Evolutionary conservation across 176 grass and related monocot genomes (phyloP), one percentile per base, ranked within the genome.

Genomic region (Pontederia crassipes): DNA sequence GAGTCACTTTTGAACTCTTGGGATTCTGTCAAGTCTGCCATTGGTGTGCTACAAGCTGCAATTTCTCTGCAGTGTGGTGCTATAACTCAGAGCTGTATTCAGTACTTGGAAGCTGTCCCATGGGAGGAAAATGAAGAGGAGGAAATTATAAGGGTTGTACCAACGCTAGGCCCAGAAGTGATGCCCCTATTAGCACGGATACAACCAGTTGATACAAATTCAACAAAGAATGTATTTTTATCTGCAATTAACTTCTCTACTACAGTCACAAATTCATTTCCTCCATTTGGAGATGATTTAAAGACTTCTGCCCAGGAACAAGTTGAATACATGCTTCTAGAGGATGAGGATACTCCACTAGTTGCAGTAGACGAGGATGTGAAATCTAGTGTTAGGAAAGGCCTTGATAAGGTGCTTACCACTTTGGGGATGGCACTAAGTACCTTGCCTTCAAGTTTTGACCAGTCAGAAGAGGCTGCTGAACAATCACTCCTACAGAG

Each of bases 241-340:
- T 91, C 81, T 9, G 92, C 87, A 46, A 74, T 97, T 49, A 70
- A 65, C 56, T 88, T 90, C 48, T 81, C 92, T 55, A 90, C 75
- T 0, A 78, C 74, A 52, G 58, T 86, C 58, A 69, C 75, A 67
- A 73, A 15, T 75, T 61, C 75, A 2, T 64, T 75, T 17, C 70
- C 75, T 79, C 81, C 87, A 66, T 85, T 91, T 40, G 70, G 56
- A 9, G 92, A 91, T 64, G 87, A 91, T 45, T 65, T 97, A 54
- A 91, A 97, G 67, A 97, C 73, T 62, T 91, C 92, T 28, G 87
- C 92, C 58, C 87, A 97, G 64, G 92, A 97, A 67, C 92, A 97
- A 88, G 77, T 91, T 35, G 92, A 97, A 57, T 97, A 91, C 70
- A 97, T 97, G 87, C 85, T 97, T 68, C 73, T 85, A 27, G 74